Evolutionary conservation across 202 grass and related monocot genomes (phyloP).

Genomic region (Carex arenaria): DNA sequence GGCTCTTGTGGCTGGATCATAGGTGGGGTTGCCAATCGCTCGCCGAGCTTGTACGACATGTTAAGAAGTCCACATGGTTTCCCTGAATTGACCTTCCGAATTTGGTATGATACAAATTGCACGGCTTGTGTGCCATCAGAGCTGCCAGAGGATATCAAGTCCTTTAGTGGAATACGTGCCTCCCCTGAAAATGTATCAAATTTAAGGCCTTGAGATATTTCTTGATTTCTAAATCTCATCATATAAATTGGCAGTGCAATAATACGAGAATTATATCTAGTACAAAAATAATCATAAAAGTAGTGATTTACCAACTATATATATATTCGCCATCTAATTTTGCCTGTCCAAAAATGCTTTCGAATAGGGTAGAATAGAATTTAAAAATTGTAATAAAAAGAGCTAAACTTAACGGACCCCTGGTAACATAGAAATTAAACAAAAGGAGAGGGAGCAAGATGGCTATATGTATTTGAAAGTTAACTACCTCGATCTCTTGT

Average conservation of each 20-base stretch:
- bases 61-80: slow-evolving; percentile 47
- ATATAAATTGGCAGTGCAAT: background rate
- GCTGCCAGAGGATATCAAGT: background rate
- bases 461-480: too few relatives aligned
- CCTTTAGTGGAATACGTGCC: background rate
- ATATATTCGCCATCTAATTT: background rate
- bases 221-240: background rate
- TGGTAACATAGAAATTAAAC: background rate
- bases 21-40: slow-evolving; percentile 1
- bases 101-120: slow-evolving; percentile 47
- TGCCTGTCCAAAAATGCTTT: background rate
- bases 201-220: background rate
- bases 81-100: slow-evolving; percentile 35
- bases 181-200: slow-evolving; percentile 10
- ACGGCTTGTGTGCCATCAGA: background rate
- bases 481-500: too few relatives aligned
- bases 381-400: background rate
- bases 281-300: background rate
- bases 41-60: slow-evolving; percentile 47
- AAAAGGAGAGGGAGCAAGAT: background rate
- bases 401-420: background rate
- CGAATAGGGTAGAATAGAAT: background rate
- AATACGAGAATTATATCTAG: background rate
- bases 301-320: background rate
- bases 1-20: background rate